Base-by-base conservation (phyloP, 108 stramenopile species). In the Mayamaea pseudoterrestris region DNA sequence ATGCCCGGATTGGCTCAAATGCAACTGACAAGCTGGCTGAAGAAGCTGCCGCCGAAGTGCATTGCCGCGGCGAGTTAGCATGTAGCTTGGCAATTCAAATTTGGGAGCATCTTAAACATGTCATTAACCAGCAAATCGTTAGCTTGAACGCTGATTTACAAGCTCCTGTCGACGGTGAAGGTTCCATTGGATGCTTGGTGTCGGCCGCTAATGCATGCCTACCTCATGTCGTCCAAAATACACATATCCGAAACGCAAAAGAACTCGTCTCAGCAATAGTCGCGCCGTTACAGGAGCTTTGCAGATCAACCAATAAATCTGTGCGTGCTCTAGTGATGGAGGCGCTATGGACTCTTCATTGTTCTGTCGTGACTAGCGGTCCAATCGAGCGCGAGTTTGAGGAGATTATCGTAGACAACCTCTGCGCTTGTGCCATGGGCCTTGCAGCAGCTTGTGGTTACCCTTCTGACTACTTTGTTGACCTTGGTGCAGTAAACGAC, bases 291-390 rank as follows among this genome's bases (percentile, higher is more conserved):
- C 64, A 66, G 25, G 51, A 68, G 9, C 51, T 90, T 32, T 83
- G 81, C 40, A 34, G 54, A 13, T 58, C 58, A 36, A 39, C 48
- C 1, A 35, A 68, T 34, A 58, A 73, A 35, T 59, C 51, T 30
- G 68, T 80, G 13, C 61, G 88, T 30, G 66, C 65, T 2, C 61
- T 84, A 35, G 75, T 74, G 9, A 63, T 75, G 29, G 86, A 83
- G 47, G 64, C 79, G 14, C 63, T 89, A 5, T 73, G 62, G 55
- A 60, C 53, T 27, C 37, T 89, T 25, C 82, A 83, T 48, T 41
- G 39, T 20, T 52, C 55, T 13, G 40, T 83, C 32, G 6, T 61
- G 27, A 34, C 60, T 37, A 27, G 50, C 55, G 11, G 11, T 8
- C 32, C 32, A 11, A 11, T 34, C 11, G 32, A 34, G 11, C 32